Evolutionary conservation across 2,329 filamentous ascomycete genomes (phyloP).

Genomic region (Neonectria magnoliae): DNA sequence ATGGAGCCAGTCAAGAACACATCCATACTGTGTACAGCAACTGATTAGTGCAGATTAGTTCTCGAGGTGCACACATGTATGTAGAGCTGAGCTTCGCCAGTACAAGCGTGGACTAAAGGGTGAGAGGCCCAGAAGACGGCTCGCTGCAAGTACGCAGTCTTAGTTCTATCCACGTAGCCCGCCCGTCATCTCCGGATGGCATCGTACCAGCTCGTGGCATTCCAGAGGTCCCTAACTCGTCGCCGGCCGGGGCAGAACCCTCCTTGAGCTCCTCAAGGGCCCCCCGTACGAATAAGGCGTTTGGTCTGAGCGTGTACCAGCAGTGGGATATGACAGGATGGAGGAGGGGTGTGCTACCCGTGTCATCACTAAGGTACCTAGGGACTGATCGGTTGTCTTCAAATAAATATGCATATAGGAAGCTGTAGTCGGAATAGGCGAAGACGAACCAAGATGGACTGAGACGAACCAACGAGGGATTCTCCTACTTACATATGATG

Average conservation of each 20-base stretch:
- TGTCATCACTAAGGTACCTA: neutral
- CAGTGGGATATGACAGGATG: slow-evolving; percentile 1
- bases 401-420: neutral
- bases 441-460: neutral
- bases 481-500: neutral
- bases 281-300: slow-evolving; percentile 26
- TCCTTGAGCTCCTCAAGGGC: slow-evolving; percentile 10
- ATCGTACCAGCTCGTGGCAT: slow-evolving; percentile 31
- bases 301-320: neutral
- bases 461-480: neutral
- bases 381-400: neutral
- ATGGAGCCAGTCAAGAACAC: slow-evolving; percentile 11
- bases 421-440: neutral
- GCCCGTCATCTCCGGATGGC: slow-evolving; percentile 40
- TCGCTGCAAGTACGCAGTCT: neutral
- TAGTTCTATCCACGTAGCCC: slow-evolving; percentile 2
- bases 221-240: slow-evolving; percentile 26
- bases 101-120: neutral
- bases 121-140: neutral
- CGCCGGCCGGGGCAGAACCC: slow-evolving; percentile 17
- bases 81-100: neutral
- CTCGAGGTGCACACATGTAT: neutral
- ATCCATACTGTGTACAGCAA: slow-evolving; percentile 12
- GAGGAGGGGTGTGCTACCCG: neutral
- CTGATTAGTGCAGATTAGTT: slow-evolving; percentile 8